Conservation (phyloP, 2,329 filamentous ascomycete genomes). For the Colletotrichum costaricense region DNA sequence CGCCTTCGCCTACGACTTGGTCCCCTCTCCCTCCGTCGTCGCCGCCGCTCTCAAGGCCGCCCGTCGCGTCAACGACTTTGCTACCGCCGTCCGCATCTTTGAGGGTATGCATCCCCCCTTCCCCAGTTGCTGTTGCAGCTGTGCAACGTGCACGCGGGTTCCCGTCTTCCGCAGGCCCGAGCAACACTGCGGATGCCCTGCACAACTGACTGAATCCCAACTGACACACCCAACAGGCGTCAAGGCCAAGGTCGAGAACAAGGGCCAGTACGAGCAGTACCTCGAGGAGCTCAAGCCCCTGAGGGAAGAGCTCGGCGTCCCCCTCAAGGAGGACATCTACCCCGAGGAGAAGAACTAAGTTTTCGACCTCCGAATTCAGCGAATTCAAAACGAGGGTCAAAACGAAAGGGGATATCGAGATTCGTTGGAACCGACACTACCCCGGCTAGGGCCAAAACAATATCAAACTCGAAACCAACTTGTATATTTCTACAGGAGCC, state of each 20-base stretch:
- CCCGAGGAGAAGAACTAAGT: slow-evolving; percentile 68
- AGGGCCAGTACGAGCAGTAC: slow-evolving; percentile 96
- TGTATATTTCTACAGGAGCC: slow-evolving; percentile 52
- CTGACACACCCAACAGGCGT: slow-evolving; percentile 71
- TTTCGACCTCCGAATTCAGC: not conserved
- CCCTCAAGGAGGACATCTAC: slow-evolving; percentile 93
- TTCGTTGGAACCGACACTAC: not conserved
- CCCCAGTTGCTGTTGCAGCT: not conserved
- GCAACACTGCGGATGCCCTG: not conserved
- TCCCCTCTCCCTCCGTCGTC: slow-evolving; percentile 92
- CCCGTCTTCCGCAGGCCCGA: not conserved
- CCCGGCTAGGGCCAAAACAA: slow-evolving; percentile 9
- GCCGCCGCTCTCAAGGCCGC: slow-evolving; percentile 92
- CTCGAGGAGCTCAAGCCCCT: slow-evolving; percentile 92
- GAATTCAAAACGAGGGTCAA: not conserved
- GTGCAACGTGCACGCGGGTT: slow-evolving; percentile 1
- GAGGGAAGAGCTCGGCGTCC: slow-evolving; percentile 91
- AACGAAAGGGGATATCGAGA: not conserved
- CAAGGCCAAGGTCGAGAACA: slow-evolving; percentile 99
- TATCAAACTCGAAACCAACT: slow-evolving; percentile 31
- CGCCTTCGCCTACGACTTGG: slow-evolving; percentile 99
- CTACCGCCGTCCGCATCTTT: slow-evolving; percentile 97
- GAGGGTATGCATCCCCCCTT: slow-evolving; percentile 76
- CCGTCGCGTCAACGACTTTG: slow-evolving; percentile 97
- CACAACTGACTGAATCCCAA: not conserved